These are phyloP conservation scores for Globisporangium abappressorium DNA, from an alignment of 352 stramenopile genomes.

Conservation along the genomic window DNA sequence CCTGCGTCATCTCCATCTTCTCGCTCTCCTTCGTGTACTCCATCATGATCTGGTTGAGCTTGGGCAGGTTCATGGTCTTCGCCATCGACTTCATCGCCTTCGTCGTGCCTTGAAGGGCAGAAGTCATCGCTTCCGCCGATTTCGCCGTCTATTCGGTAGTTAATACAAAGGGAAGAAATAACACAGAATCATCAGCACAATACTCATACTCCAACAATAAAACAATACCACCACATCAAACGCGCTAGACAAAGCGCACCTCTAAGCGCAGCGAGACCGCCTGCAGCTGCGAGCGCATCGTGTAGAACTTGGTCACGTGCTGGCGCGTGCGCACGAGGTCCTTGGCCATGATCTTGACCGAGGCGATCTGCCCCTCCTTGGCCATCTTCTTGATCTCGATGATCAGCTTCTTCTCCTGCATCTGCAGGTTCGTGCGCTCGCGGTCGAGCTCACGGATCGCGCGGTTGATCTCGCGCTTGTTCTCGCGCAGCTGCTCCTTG, in stretches of 20 bases:
- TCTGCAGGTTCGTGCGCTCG: constrained; percentile 90
- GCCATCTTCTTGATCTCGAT: constrained; percentile 98
- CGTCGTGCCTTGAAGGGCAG: constrained; percentile 76
- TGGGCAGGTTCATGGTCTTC: constrained; percentile 95
- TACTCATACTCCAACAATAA: neutral
- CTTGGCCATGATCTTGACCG: constrained; percentile 97
- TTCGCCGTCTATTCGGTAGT: constrained; percentile 88
- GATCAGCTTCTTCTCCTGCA: constrained; percentile 94
- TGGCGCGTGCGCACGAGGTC: constrained; percentile 94
- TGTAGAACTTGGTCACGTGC: constrained; percentile 98
- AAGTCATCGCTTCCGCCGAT: constrained; percentile 95
- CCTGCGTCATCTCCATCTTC: constrained; percentile 97
- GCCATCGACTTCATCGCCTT: constrained; percentile 87
- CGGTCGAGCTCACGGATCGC: constrained; percentile 96
- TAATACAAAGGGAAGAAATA: neutral
- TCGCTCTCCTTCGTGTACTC: constrained; percentile 98
- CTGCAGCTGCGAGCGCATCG: constrained; percentile 96
- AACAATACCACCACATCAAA: neutral
- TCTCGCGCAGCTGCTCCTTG: constrained; percentile 93
- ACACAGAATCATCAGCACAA: constrained; percentile 1
- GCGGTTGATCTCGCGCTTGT: constrained; percentile 97
- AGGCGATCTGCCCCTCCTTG: constrained; percentile 94
- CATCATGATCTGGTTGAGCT: constrained; percentile 97
- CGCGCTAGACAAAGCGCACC: constrained; percentile 21
- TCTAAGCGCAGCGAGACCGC: constrained; percentile 91